These are phyloP conservation scores for Glonium stellatum DNA, from an alignment of 495 filamentous ascomycete genomes.

Conservation along the genomic window DNA sequence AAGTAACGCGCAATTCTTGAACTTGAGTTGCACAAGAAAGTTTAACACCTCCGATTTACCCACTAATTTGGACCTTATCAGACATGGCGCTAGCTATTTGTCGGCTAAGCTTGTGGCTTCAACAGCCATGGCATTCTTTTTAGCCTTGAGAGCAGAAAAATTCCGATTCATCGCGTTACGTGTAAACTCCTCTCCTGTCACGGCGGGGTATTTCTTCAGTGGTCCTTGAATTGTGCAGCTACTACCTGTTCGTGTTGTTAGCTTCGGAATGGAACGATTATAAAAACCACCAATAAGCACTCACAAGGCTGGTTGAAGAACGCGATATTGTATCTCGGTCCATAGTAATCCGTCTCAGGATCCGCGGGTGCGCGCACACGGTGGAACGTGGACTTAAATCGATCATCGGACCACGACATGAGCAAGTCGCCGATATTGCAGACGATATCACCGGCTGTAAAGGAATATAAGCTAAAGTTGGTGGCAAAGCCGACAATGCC, in stretches of 20 bases:
- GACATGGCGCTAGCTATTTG: too few relatives aligned
- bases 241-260: background rate
- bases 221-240: constrained; percentile 49
- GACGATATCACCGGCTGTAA: constrained; percentile 50
- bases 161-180: constrained; percentile 53
- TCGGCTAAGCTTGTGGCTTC: background rate
- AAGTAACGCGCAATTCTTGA: too few relatives aligned
- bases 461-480: background rate
- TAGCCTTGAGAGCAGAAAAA: constrained; percentile 44
- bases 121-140: constrained; percentile 1
- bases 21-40: too few relatives aligned
- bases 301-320: constrained; percentile 61
- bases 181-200: constrained; percentile 54
- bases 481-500: background rate
- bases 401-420: constrained; percentile 64
- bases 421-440: constrained; percentile 65
- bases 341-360: constrained; percentile 46
- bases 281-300: constrained; percentile 34
- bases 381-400: constrained; percentile 61
- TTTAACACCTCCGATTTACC: too few relatives aligned
- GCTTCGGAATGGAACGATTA: background rate
- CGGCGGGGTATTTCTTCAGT: constrained; percentile 51
- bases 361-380: constrained; percentile 53
- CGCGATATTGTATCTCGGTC: constrained; percentile 55
- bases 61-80: too few relatives aligned